Evolutionary conservation across 2,329 filamentous ascomycete species (phyloP), one percentile per base, ranked within the genome.

Genomic region (Thielaviopsis populi): DNA sequence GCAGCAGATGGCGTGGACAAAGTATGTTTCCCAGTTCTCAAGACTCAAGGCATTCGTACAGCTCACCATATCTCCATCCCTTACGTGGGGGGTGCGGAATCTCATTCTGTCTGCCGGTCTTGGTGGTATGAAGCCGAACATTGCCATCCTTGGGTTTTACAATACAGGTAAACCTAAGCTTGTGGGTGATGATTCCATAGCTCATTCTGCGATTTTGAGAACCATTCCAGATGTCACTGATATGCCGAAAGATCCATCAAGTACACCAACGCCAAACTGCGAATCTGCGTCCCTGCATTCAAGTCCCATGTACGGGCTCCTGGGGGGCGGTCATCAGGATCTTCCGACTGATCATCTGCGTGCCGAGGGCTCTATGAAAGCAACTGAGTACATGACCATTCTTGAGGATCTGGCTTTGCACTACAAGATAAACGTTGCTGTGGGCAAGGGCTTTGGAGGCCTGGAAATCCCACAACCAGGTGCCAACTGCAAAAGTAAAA

Each of bases 1-100:
- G 22, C 89, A 95, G 70, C 89, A 95, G 71, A 81, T 83, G 13
- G 83, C 88, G 0, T 94, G 90, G 90, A 87, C 87, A 30, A 90
- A 87, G 69, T 91, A 91, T 68, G 92, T 95, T 58, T 79, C 78
- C 0, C 89, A 95, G 69, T 90, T 85, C 68, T 90, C 88, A 0
- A 85, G 83, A 69, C 90, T 95, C 71, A 95, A 95, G 73, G 90
- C 90, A 0, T 95, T 95, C 71, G 86, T 95, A 13, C 91, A 95
- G 69, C 82, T 95, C 61, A 84, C 88, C 15, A 88, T 95, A 72
- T 89, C 89, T 0, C 90, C 90, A 0, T 83, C 84, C 2, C 83
- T 91, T 37, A 90, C 88, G 69, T 95, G 90, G 90, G 90, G 90
- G 0, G 82, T 89, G 24, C 80, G 90, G 22, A 95, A 95, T 69